A percentile compares a stretch with the other conserved stretches of the same genome.
Conservation (phyloP, 2,329 filamentous ascomycete genomes). For the Fusarium robinianum region DNA sequence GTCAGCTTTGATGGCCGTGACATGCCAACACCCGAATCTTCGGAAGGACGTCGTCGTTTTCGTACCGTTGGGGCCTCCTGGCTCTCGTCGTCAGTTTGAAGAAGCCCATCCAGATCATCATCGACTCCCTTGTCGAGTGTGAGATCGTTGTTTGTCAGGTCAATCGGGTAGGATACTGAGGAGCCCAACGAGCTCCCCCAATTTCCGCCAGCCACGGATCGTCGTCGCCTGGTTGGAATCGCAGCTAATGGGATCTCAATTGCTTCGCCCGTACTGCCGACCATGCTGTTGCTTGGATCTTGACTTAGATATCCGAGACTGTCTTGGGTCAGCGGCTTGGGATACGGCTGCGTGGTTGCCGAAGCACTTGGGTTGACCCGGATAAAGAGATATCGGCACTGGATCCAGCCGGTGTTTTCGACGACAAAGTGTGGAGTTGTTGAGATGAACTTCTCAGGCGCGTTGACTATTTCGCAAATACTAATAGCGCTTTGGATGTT, state of each 20-base stretch:
- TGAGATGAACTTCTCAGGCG: constrained; percentile 63
- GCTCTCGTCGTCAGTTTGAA: constrained; percentile 29
- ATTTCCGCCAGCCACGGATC: background rate
- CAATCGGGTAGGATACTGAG: constrained; percentile 13
- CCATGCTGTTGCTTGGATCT: constrained; percentile 25
- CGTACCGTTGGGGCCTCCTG: constrained; percentile 11
- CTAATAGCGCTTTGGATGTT: constrained; percentile 65
- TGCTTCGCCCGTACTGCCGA: background rate
- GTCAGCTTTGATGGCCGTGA: constrained; percentile 21
- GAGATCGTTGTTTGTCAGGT: background rate
- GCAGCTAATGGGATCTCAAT: constrained; percentile 38
- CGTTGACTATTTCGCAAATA: constrained; percentile 85
- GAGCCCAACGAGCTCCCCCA: too few species aligned
- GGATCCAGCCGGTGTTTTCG: constrained; percentile 79
- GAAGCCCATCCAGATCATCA: constrained; percentile 27
- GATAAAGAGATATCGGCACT: constrained; percentile 81
- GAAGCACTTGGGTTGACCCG: constrained; percentile 19
- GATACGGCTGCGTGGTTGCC: constrained; percentile 16
- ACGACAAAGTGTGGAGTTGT: constrained; percentile 70
- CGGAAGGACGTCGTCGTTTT: constrained; percentile 27
- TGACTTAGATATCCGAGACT: constrained; percentile 35
- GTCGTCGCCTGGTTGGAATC: constrained; percentile 31
- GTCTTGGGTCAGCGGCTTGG: constrained; percentile 2
- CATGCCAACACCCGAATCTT: constrained; percentile 26
- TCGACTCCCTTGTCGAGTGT: constrained; percentile 9